These are phyloP conservation scores for Entomophthora muscae DNA, from an alignment of 371 early-diverging fungal genomes.

Conservation along the genomic window DNA sequence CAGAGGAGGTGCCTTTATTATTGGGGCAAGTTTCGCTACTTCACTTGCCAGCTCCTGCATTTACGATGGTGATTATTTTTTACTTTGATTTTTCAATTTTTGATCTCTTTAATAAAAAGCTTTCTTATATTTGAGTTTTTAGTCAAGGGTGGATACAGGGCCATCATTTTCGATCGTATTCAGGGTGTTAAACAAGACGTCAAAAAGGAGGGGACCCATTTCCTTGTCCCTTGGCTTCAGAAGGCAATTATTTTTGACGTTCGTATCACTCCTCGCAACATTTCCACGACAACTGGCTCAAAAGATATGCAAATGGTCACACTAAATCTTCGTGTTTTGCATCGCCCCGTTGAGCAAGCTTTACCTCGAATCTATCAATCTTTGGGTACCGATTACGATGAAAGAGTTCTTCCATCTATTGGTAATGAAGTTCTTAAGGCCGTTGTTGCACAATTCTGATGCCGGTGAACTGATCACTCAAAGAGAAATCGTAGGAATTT, in stretches of 20 bases:
- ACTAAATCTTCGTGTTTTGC: conserved; percentile 84
- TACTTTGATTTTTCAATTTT: background rate
- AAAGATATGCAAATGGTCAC: conserved; percentile 83
- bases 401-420: conserved; percentile 92
- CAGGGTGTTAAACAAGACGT: conserved; percentile 73
- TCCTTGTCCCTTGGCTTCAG: conserved; percentile 86
- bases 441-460: conserved; percentile 97
- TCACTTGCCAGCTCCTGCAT: conserved; percentile 5
- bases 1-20: background rate
- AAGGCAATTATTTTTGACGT: conserved; percentile 67
- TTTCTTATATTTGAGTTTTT: background rate
- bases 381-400: conserved; percentile 92
- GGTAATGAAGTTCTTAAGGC: conserved; percentile 98
- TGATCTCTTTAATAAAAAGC: background rate
- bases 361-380: conserved; percentile 77
- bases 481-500: conserved; percentile 69
- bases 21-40: background rate
- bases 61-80: conserved; percentile 7
- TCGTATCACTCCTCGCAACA: conserved; percentile 88
- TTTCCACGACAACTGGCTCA: conserved; percentile 86
- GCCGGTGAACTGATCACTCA: conserved; percentile 95
- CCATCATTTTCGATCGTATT: conserved; percentile 90
- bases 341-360: conserved; percentile 65
- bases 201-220: conserved; percentile 90
- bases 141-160: conserved; percentile 93